phyloP scores from a whole-genome alignment of 2,329 filamentous ascomycete genomes.

The Aureobasidium sp. region DNA sequence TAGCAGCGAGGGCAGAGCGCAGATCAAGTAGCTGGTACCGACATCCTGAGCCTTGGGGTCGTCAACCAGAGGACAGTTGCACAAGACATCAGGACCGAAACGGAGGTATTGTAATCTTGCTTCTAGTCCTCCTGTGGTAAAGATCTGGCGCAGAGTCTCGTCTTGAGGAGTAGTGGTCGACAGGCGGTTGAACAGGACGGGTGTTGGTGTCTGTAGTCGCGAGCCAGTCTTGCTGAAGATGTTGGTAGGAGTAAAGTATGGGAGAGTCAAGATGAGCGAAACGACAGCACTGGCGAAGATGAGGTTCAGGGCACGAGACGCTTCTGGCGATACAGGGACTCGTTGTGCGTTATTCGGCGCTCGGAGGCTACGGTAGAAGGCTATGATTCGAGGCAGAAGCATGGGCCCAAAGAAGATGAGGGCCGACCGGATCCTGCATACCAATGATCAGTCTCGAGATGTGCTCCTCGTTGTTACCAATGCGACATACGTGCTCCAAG shows the following conservation, averaged over 20 bases:
- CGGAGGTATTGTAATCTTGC: conserved; percentile 75
- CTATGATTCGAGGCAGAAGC: conserved; percentile 59
- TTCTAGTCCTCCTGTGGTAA: conserved; percentile 57
- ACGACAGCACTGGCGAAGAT: conserved; percentile 49
- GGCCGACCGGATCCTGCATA: conserved; percentile 30
- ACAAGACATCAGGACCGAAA: conserved; percentile 68
- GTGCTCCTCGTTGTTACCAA: neutral
- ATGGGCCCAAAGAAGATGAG: conserved; percentile 59
- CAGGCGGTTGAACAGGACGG: conserved; percentile 76
- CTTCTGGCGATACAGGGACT: conserved; percentile 49
- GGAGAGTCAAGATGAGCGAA: conserved; percentile 55
- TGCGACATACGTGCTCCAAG: conserved; percentile 14
- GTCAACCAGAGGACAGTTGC: conserved; percentile 68
- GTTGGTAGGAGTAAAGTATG: conserved; percentile 67
- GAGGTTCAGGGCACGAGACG: conserved; percentile 53
- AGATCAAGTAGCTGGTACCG: conserved; percentile 67
- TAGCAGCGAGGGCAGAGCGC: conserved; percentile 66
- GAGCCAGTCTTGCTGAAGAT: conserved; percentile 72
- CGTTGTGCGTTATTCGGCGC: conserved; percentile 36
- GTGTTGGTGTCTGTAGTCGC: conserved; percentile 75
- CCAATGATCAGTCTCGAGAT: neutral
- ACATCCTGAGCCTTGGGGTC: conserved; percentile 36
- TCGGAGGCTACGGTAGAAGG: conserved; percentile 54
- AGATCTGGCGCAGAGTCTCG: conserved; percentile 57
- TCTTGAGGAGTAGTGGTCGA: conserved; percentile 53